A percentile compares a stretch with the other conserved stretches of the same genome.
phyloP scores from a whole-genome alignment of 2,329 filamentous ascomycete species.

The Nigrospora oryzae region DNA sequence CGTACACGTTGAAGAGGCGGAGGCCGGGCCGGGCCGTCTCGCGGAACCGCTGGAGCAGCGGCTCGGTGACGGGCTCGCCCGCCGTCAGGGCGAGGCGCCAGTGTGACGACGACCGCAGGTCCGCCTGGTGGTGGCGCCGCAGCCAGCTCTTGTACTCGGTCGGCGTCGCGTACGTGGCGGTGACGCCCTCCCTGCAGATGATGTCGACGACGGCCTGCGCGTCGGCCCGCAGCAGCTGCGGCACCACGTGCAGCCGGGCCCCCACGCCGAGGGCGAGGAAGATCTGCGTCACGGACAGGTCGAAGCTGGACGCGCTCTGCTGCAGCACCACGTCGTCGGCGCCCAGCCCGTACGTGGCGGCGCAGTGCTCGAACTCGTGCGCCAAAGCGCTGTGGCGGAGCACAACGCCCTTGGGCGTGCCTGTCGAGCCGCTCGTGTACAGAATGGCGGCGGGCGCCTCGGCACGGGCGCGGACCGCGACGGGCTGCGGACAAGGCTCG shows the following conservation, averaged over 20 bases:
- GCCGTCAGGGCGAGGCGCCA: constrained; percentile 9
- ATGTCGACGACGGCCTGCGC: constrained; percentile 22
- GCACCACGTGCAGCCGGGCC: constrained; percentile 25
- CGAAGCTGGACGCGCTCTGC: constrained; percentile 30
- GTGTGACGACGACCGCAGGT: neutral
- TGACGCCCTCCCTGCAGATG: constrained; percentile 25
- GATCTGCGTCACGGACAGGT: constrained; percentile 29
- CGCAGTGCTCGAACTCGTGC: constrained; percentile 16
- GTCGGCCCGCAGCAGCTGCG: constrained; percentile 20
- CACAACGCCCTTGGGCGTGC: constrained; percentile 25
- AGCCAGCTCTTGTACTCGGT: constrained; percentile 29
- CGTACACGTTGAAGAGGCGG: constrained; percentile 15
- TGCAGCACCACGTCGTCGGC: constrained; percentile 22
- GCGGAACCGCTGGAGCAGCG: constrained; percentile 6
- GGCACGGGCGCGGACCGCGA: neutral
- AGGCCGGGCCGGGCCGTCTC: neutral
- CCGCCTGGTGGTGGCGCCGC: constrained; percentile 6
- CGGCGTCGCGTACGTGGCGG: constrained; percentile 27
- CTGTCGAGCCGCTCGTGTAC: constrained; percentile 12
- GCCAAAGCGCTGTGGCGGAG: constrained; percentile 15
- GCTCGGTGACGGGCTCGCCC: constrained; percentile 9
- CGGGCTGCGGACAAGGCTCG: neutral
- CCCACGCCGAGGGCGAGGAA: constrained; percentile 25
- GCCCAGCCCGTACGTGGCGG: constrained; percentile 8
- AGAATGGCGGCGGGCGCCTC: constrained; percentile 8